These are phyloP conservation scores for Heterobasidion irregulare DNA, from an alignment of 1,284 basidiomycete species.

Conservation along the genomic window DNA sequence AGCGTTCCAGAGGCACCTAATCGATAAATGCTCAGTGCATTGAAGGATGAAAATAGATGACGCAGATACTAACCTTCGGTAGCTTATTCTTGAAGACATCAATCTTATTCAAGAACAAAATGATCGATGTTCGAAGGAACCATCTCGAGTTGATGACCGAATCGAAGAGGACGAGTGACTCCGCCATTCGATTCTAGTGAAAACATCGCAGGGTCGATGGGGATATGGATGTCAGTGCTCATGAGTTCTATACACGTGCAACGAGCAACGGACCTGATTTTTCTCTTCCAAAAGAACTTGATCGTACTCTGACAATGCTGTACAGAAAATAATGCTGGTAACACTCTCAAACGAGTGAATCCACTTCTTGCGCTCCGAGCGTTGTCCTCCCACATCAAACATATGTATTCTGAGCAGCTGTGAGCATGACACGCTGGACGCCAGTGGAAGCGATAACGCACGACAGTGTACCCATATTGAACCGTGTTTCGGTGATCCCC, in stretches of 20 bases:
- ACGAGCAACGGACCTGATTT: conserved; percentile 48
- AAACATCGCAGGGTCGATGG: not conserved
- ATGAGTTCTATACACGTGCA: no score
- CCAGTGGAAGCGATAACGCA: conserved; percentile 18
- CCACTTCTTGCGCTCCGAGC: conserved; percentile 94
- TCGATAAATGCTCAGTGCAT: not conserved
- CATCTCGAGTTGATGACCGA: conserved; percentile 96
- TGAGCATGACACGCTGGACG: not conserved
- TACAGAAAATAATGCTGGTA: conserved; percentile 94
- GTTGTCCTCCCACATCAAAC: conserved; percentile 92
- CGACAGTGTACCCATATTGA: conserved; percentile 62
- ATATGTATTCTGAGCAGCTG: conserved; percentile 69
- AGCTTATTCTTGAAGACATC: conserved; percentile 94
- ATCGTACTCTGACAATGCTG: conserved; percentile 91
- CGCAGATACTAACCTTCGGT: conserved; percentile 49
- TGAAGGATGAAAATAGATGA: not conserved
- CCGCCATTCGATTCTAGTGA: conserved; percentile 86
- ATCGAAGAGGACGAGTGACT: conserved; percentile 91
- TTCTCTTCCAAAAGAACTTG: conserved; percentile 79
- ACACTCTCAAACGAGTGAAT: conserved; percentile 93
- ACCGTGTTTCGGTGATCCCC: conserved; percentile 88
- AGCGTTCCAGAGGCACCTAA: conserved; percentile 76
- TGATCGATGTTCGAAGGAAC: conserved; percentile 92
- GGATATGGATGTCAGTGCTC: no score
- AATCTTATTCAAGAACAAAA: conserved; percentile 93